Percentiles rank a stretch among this genome's conserved stretches.
Evolutionary conservation across 208 protist genomes (phyloP).

Genomic region (Wallacemonas sp.): DNA sequence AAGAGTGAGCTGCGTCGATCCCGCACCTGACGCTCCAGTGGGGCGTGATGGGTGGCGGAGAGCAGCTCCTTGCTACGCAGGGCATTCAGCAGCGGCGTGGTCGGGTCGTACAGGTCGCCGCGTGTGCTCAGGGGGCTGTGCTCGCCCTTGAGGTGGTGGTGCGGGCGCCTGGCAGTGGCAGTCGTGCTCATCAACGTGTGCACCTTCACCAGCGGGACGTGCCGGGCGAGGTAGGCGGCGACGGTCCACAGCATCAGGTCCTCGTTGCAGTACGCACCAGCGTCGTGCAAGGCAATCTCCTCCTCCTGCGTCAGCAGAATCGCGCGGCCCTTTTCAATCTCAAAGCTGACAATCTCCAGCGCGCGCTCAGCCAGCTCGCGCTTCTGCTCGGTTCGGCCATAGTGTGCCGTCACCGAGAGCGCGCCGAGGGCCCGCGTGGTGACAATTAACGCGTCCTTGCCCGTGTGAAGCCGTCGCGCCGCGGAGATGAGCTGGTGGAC

Average conservation of each 20-base stretch:
- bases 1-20: constrained; percentile 61
- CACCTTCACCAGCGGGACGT: constrained; percentile 81
- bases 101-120: constrained; percentile 53
- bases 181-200: constrained; percentile 63
- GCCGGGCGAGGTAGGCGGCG: constrained; percentile 73
- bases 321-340: constrained; percentile 68
- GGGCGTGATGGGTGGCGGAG: constrained; percentile 55
- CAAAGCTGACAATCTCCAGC: constrained; percentile 71
- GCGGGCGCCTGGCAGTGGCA: constrained; percentile 52
- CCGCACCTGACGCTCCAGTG: constrained; percentile 45
- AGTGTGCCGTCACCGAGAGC: constrained; percentile 35
- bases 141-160: constrained; percentile 67
- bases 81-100: constrained; percentile 57
- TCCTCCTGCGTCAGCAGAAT: constrained; percentile 70
- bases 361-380: constrained; percentile 37
- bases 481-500: constrained; percentile 57
- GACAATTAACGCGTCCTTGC: constrained; percentile 80
- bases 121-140: constrained; percentile 45
- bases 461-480: constrained; percentile 59
- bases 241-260: constrained; percentile 89
- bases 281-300: constrained; percentile 83
- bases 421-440: constrained; percentile 61
- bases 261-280: constrained; percentile 81
- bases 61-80: constrained; percentile 73
- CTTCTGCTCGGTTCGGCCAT: constrained; percentile 32